phyloP scores from a whole-genome alignment of 2,329 filamentous ascomycete species.

The Paecilomyces niveus region DNA sequence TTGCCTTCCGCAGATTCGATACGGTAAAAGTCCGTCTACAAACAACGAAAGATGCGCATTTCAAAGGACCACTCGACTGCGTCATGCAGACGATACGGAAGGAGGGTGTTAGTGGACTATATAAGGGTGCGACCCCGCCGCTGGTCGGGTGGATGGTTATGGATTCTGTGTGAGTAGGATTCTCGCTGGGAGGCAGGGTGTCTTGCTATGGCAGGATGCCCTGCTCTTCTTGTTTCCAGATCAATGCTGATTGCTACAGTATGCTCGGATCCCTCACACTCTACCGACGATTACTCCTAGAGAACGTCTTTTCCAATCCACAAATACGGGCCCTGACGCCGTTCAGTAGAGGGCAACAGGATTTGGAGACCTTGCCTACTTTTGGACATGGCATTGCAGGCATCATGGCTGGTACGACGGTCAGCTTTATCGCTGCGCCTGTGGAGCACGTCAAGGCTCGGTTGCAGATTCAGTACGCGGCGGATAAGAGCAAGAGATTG shows the following conservation, averaged over 20 bases:
- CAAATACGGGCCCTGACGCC: conserved; percentile 30
- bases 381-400: conserved; percentile 84
- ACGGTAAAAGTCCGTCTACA: conserved; percentile 95
- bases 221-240: neutral
- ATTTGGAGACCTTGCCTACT: conserved; percentile 54
- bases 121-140: conserved; percentile 90
- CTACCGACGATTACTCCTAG: conserved; percentile 76
- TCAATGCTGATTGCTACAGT: conserved; percentile 22
- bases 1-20: conserved; percentile 63
- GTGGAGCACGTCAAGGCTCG: conserved; percentile 94
- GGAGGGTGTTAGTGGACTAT: conserved; percentile 78
- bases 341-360: conserved; percentile 26
- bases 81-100: conserved; percentile 74
- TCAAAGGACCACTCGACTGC: conserved; percentile 81
- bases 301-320: conserved; percentile 64
- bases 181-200: neutral
- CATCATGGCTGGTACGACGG: conserved; percentile 77
- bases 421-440: conserved; percentile 86
- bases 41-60: conserved; percentile 69
- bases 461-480: conserved; percentile 88
- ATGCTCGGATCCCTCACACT: conserved; percentile 91
- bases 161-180: conserved; percentile 58
- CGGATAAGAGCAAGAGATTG: conserved; percentile 65
- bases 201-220: no score
- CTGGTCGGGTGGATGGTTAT: conserved; percentile 98